Evolutionary conservation across 371 early-diverging fungal genomes (phyloP).

Genomic region (Mucor velutinosus): DNA sequence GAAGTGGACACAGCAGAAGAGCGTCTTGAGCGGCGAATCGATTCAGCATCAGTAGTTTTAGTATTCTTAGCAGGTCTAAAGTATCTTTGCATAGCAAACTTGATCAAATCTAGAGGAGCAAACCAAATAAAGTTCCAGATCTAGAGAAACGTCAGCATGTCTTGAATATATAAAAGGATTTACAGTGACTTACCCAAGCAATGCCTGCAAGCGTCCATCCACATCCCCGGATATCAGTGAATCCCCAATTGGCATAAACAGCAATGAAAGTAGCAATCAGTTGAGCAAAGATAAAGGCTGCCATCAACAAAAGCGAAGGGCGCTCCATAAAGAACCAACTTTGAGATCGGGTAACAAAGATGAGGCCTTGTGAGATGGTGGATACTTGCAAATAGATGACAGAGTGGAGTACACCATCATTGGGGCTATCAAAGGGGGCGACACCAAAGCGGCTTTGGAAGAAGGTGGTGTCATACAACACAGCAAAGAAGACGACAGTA

Average conservation of each 20-base stretch:
- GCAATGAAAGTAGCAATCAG: constrained; percentile 55
- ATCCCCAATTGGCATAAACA: constrained; percentile 60
- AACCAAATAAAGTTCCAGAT: constrained; percentile 76
- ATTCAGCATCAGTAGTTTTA: not conserved
- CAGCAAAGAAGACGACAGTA: constrained; percentile 45
- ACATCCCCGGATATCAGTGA: constrained; percentile 54
- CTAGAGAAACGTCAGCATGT: constrained; percentile 39
- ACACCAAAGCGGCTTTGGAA: constrained; percentile 48
- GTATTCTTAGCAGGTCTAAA: constrained; percentile 30
- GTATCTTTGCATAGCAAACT: constrained; percentile 61
- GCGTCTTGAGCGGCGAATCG: constrained; percentile 25
- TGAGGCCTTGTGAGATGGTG: constrained; percentile 56
- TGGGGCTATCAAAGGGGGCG: constrained; percentile 31
- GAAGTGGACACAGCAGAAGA: constrained; percentile 36
- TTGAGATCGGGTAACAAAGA: constrained; percentile 59
- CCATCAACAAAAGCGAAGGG: constrained; percentile 47
- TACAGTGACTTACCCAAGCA: constrained; percentile 38
- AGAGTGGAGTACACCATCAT: constrained; percentile 48
- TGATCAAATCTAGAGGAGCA: constrained; percentile 66
- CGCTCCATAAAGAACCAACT: constrained; percentile 53
- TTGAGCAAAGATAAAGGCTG: constrained; percentile 57
- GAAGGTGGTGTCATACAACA: constrained; percentile 32
- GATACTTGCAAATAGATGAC: constrained; percentile 58
- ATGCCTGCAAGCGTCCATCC: constrained; percentile 58
- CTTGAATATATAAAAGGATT: not conserved